phyloP scores from a whole-genome alignment of 768 basidiomycete genomes.

The Agrocybe praecox region DNA sequence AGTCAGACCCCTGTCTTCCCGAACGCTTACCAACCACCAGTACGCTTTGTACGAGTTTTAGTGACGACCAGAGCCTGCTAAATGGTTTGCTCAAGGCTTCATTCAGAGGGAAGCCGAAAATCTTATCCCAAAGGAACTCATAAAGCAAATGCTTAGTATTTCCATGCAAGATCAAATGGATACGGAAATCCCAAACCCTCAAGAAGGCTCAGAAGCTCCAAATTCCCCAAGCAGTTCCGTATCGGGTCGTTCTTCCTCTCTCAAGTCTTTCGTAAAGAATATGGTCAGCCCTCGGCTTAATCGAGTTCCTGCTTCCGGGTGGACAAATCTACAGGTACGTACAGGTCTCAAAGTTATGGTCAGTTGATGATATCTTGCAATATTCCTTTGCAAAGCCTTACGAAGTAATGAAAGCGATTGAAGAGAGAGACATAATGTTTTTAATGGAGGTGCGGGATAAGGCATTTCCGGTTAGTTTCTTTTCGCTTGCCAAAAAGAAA shows the following conservation, averaged over 20 bases:
- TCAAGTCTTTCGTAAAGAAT: conserved; percentile 31
- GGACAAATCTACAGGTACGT: conserved; percentile 30
- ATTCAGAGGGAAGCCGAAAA: conserved; percentile 70
- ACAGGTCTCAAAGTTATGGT: not conserved
- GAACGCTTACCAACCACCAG: conserved; percentile 70
- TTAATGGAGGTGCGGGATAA: conserved; percentile 84
- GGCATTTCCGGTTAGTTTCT: conserved; percentile 69
- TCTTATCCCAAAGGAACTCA: conserved; percentile 57
- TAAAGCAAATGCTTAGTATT: conserved; percentile 46
- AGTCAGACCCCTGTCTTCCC: conserved; percentile 61
- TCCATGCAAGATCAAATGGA: conserved; percentile 21
- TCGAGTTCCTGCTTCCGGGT: conserved; percentile 18
- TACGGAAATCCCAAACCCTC: conserved; percentile 26
- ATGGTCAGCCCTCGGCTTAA: conserved; percentile 19
- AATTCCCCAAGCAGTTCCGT: conserved; percentile 20
- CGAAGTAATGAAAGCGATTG: conserved; percentile 82
- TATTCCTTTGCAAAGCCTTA: conserved; percentile 34
- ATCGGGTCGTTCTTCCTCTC: conserved; percentile 32
- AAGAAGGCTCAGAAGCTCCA: conserved; percentile 10
- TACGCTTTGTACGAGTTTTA: conserved; percentile 29
- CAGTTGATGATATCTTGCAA: not conserved
- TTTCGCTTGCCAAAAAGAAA: not conserved
- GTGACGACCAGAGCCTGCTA: not conserved
- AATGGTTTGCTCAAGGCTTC: conserved; percentile 46
- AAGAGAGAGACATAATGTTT: conserved; percentile 79